Evolutionary conservation across 169 alveolate species (phyloP).

Genomic region (Besnoitia besnoiti): DNA sequence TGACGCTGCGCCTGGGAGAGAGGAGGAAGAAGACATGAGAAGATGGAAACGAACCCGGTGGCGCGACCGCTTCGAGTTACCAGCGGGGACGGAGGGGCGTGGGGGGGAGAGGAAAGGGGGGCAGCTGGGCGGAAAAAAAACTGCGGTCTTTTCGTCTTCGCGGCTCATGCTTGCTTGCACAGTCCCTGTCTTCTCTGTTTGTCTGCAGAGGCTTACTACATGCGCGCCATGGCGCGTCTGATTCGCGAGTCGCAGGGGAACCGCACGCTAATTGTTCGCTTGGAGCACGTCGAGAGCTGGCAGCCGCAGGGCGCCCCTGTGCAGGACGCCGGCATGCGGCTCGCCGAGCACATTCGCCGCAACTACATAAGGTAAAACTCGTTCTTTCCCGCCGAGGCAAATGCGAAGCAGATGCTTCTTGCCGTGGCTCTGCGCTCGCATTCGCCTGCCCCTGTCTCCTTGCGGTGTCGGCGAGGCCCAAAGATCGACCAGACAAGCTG

Average conservation of each 20-base stretch:
- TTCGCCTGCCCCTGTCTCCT: too few relatives aligned
- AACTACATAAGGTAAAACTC: conserved; percentile 46
- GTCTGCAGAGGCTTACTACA: conserved; percentile 41
- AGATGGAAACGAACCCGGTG: too few relatives aligned
- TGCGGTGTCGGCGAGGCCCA: too few relatives aligned
- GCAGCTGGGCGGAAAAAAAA: background rate
- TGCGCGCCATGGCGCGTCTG: conserved; percentile 51
- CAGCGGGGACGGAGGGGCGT: background rate
- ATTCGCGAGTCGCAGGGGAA: background rate
- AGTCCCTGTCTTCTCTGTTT: too few relatives aligned
- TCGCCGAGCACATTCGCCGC: conserved; percentile 54
- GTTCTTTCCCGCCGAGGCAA: background rate
- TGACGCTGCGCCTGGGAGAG: too few relatives aligned
- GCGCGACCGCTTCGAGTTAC: too few relatives aligned
- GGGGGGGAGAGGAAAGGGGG: background rate
- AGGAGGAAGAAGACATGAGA: too few relatives aligned
- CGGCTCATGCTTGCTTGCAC: too few relatives aligned
- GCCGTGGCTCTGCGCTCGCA: background rate
- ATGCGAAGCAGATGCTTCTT: background rate
- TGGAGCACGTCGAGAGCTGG: conserved; percentile 49
- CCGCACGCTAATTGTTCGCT: conserved; percentile 1
- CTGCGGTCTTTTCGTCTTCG: too few relatives aligned
- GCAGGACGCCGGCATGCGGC: conserved; percentile 63
- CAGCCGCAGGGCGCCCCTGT: conserved; percentile 64
- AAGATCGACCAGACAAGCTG: too few relatives aligned